Base-by-base conservation (phyloP, 139 green algal species). In the Cymbomonas tetramitiformis region DNA sequence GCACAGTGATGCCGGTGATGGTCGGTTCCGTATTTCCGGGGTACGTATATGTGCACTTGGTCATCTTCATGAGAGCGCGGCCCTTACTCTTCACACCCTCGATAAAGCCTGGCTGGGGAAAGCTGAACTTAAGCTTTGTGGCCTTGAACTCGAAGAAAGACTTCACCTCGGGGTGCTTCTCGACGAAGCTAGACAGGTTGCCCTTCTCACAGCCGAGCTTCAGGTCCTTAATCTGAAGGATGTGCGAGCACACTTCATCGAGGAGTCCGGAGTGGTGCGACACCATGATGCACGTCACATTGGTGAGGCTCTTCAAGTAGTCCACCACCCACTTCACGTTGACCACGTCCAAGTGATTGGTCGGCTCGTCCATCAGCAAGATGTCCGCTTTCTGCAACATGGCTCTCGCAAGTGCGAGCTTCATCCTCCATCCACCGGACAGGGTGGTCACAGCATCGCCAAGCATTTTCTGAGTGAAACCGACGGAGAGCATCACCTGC, bases 381-480 rank as follows among this genome's bases (percentile, higher is more conserved):
- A 76, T 70, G 33, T 76, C 69, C 7, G 69, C 69, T 23, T 67
- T 62, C 29, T 64, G 48, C 32, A 69, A 56, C 64, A 72, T 67
- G 30, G 65, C 66, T 12, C 61, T 46, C 24, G 60, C 79, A 10
- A 87, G 64, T 19, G 79, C 74, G 18, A 87, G 67, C 75, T 87
- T 87, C 79, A 87, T 87, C 48, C 79, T 74, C 79, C 79, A 87
- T 3, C 79, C 79, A 38, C 79, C 79, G 6, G 72, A 83, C 7
- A 87, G 66, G 21, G 68, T 71, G 18, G 58, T 50, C 6, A 86
- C 66, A 23, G 64, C 28, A 4, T 55, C 49, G 21, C 31, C 10
- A 50, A 51, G 58, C 46, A 75, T 63, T 31, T 65, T 51, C 5
- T 53, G 40, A 30, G 32, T 40, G 49, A 80, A 80, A 26, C 72